Percentiles rank a stretch among this genome's conserved stretches.
Conservation (phyloP, 495 filamentous ascomycete species). For the Aspergillus sclerotiicarbonarius region DNA sequence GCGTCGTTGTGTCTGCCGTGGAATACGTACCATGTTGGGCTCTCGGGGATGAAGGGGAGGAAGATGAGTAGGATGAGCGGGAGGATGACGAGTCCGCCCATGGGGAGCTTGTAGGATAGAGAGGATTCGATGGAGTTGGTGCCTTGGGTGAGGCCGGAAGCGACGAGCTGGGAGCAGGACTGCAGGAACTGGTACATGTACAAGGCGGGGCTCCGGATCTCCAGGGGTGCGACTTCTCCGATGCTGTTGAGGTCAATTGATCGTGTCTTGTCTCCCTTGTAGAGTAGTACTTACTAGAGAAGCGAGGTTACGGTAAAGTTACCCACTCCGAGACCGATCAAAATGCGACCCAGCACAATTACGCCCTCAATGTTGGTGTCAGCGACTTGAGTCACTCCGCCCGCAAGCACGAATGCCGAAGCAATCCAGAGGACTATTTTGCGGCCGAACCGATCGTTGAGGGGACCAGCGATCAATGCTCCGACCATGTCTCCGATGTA, state of each 20-base stretch:
- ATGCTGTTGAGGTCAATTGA: too few relatives aligned
- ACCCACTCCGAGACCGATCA: constrained; percentile 27
- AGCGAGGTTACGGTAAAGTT: constrained; percentile 28
- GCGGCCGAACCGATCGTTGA: constrained; percentile 24
- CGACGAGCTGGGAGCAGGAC: constrained; percentile 34
- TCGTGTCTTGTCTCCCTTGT: too few relatives aligned
- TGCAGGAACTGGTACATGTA: constrained; percentile 41
- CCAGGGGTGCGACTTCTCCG: constrained; percentile 33
- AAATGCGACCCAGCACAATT: constrained; percentile 20
- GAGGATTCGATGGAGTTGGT: constrained; percentile 25
- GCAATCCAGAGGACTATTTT: constrained; percentile 21
- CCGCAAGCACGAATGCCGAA: constrained; percentile 20
- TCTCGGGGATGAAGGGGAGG: constrained; percentile 35
- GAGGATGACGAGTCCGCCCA: constrained; percentile 32
- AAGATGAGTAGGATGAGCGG: constrained; percentile 29
- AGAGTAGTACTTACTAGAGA: too few relatives aligned
- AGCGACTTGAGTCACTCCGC: constrained; percentile 24
- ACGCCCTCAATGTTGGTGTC: constrained; percentile 8
- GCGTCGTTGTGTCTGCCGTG: constrained; percentile 25
- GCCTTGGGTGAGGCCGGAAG: constrained; percentile 32
- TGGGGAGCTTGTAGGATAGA: constrained; percentile 32
- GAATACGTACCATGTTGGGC: constrained; percentile 32
- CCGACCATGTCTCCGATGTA: constrained; percentile 28
- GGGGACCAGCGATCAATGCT: constrained; percentile 20
- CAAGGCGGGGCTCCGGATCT: constrained; percentile 35